These are phyloP conservation scores for Carex kokanica DNA, from an alignment of 176 grass and related monocot species.

Conservation along the genomic window DNA sequence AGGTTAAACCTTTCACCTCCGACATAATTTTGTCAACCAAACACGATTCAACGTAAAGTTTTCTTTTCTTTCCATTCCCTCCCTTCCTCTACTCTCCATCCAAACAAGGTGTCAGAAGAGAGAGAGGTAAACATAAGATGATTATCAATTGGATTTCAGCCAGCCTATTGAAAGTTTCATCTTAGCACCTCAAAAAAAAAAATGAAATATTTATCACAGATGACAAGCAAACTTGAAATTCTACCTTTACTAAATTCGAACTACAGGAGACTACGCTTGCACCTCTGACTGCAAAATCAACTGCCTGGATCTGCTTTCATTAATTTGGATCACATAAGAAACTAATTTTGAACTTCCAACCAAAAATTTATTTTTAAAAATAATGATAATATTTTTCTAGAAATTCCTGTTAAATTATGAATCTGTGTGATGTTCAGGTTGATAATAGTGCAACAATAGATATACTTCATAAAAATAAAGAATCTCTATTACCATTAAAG, in stretches of 20 bases:
- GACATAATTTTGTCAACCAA: no score
- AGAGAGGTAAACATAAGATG: neutral
- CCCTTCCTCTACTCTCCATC: no score
- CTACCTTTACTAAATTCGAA: slow-evolving; percentile 91
- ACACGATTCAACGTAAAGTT: no score
- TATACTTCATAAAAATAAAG: neutral
- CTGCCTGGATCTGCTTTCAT: slow-evolving; percentile 63
- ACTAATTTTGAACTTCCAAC: slow-evolving; percentile 12
- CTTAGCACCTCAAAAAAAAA: neutral
- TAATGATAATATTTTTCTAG: neutral
- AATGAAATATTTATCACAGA: neutral
- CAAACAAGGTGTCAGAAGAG: no score
- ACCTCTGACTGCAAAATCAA: slow-evolving; percentile 97
- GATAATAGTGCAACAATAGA: neutral
- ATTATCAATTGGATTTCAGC: neutral
- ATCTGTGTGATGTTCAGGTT: slow-evolving; percentile 23
- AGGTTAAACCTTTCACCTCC: no score
- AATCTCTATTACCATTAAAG: neutral
- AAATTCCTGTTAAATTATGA: neutral
- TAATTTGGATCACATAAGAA: slow-evolving; percentile 26
- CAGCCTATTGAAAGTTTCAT: neutral
- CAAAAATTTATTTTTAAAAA: slow-evolving; percentile 9
- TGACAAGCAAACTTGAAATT: neutral
- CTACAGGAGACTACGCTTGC: slow-evolving; percentile 93
- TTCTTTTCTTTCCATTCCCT: no score